Evolutionary conservation across 2,329 filamentous ascomycete genomes (phyloP).

Genomic region (Talaromyces sp.): DNA sequence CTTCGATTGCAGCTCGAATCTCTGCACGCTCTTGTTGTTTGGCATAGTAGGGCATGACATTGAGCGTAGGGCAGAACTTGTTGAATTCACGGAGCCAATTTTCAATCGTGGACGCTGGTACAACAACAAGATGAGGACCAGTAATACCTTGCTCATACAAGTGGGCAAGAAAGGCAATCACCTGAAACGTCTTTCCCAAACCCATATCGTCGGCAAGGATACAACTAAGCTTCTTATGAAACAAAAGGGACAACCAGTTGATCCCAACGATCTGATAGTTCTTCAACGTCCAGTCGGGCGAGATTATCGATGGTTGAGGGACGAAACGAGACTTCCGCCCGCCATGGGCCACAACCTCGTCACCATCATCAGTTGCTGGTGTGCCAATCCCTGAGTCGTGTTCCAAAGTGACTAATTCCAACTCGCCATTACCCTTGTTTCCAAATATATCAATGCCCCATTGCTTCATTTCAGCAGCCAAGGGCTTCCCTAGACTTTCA

Average conservation of each 20-base stretch:
- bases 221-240: slow-evolving; percentile 71
- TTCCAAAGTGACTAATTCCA: slow-evolving; percentile 54
- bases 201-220: slow-evolving; percentile 98
- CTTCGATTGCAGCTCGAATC: slow-evolving; percentile 62
- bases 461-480: slow-evolving; percentile 59
- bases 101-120: slow-evolving; percentile 87
- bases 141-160: slow-evolving; percentile 63
- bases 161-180: slow-evolving; percentile 85
- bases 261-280: slow-evolving; percentile 91
- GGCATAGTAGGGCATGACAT: slow-evolving; percentile 69
- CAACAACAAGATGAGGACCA: slow-evolving; percentile 79
- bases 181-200: slow-evolving; percentile 91
- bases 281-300: slow-evolving; percentile 70
- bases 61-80: slow-evolving; percentile 73
- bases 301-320: slow-evolving; percentile 72
- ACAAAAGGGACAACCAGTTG: slow-evolving; percentile 88
- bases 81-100: slow-evolving; percentile 93
- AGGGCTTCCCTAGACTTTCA: slow-evolving; percentile 63
- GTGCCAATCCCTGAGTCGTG: slow-evolving; percentile 67
- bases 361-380: slow-evolving; percentile 44
- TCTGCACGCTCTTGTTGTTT: slow-evolving; percentile 60
- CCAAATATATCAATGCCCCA: slow-evolving; percentile 66
- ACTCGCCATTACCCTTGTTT: slow-evolving; percentile 52
- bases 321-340: slow-evolving; percentile 44
- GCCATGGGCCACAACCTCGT: slow-evolving; percentile 31